Evolutionary conservation across 306 rosid species (phyloP), one percentile per base, ranked within the genome.

Genomic region (Ochetophila trinervis): DNA sequence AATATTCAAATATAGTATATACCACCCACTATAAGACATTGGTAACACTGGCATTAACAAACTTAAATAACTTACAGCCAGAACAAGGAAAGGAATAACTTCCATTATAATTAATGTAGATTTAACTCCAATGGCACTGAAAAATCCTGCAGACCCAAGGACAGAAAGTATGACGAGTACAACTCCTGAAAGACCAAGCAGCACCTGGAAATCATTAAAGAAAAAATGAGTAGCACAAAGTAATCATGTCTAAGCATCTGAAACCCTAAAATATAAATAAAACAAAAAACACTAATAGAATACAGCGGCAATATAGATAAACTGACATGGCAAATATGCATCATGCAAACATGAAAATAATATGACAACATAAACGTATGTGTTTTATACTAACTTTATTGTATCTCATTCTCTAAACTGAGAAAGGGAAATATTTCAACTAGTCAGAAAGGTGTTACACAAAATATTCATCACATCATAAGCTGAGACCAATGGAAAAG

Each of bases 31-130:
- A 67, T 18, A 63, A 57, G 24, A 76, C 48, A 42, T 60, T 54
- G 8, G n/a, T 37, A 61, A 53, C 42, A 51, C 64, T 53, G 48
- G 22, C 16, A 60, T 50, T 24, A 27, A 45, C 68, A 62, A 42
- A 17, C 51, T 55, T 1, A 6, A 47, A 49, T 35, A 34, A 82
- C 98, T 84, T 89, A 92, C 98, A 63, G 98, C 98, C 73, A 92
- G 80, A 56, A 92, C 96, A 36, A 92, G 86, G 73, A 92, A 92
- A 53, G 98, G 98, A 62, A 92, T 92, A 78, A 89, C 98, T 86
- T 92, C 98, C 95, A 92, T 87, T 57, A 92, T 92, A 70, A 92
- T 92, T 74, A 92, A 53, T n/a, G 98, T 92, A 27, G 98, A 92
- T 76, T 89, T 92, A 42, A 92, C 84, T 74, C 95, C 96, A 66